These are phyloP conservation scores for Hypoxylon rubiginosum DNA, from an alignment of 2,329 filamentous ascomycete species.

Conservation along the genomic window DNA sequence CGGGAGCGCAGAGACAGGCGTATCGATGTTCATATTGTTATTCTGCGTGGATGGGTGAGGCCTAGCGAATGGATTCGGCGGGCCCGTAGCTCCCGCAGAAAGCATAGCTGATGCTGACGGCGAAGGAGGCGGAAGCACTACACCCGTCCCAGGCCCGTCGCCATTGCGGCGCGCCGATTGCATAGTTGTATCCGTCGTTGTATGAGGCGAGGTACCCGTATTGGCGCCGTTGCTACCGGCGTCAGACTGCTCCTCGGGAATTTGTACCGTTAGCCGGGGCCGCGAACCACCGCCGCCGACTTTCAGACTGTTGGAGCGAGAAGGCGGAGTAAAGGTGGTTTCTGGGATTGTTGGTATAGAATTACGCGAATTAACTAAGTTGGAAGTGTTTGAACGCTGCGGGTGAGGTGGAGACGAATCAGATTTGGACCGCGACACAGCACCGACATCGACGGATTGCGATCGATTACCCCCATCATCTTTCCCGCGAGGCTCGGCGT, in stretches of 20 bases:
- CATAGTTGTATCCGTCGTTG: constrained; percentile 70
- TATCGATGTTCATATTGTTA: constrained; percentile 73
- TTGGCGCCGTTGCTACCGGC: constrained; percentile 79
- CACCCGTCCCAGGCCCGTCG: constrained; percentile 73
- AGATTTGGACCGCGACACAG: constrained; percentile 65
- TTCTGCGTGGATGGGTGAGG: constrained; percentile 79
- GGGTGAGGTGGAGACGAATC: constrained; percentile 67
- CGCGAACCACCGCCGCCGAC: constrained; percentile 74
- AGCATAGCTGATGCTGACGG: constrained; percentile 88
- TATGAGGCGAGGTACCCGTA: constrained; percentile 72
- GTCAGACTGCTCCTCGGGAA: constrained; percentile 91
- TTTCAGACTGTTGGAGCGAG: constrained; percentile 82
- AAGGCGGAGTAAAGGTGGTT: constrained; percentile 75
- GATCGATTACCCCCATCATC: constrained; percentile 63
- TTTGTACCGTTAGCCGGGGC: constrained; percentile 91
- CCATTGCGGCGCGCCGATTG: constrained; percentile 64
- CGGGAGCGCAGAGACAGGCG: constrained; percentile 93
- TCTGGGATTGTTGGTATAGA: constrained; percentile 76
- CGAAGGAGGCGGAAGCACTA: constrained; percentile 92
- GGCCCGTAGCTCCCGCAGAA: constrained; percentile 91
- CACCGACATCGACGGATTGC: constrained; percentile 74
- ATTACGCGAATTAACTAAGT: constrained; percentile 61
- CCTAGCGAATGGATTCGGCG: constrained; percentile 94
- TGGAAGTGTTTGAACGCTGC: constrained; percentile 65
- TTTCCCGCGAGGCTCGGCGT: constrained; percentile 64